These are phyloP conservation scores for Komagataella populi DNA, from an alignment of 805 yeast species.

Conservation along the genomic window DNA sequence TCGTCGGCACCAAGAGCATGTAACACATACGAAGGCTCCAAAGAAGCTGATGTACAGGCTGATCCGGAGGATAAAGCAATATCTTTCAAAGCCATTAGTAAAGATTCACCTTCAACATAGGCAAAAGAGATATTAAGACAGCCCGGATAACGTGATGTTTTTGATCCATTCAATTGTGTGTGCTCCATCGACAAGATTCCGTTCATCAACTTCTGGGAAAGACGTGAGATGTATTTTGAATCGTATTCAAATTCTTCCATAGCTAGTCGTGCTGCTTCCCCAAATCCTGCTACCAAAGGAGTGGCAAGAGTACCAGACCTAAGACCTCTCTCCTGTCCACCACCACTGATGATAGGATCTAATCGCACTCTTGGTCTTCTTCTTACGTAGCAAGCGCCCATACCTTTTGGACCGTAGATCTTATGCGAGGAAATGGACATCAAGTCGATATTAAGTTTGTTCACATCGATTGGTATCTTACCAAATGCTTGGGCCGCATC, in stretches of 20 bases:
- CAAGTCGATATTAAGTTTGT: conserved; percentile 83
- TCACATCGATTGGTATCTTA: conserved; percentile 84
- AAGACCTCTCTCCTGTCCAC: conserved; percentile 98
- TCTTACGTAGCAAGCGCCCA: conserved; percentile 90
- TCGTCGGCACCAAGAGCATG: conserved; percentile 97
- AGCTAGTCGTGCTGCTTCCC: conserved; percentile 91
- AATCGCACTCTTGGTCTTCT: conserved; percentile 97
- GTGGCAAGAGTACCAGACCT: conserved; percentile 96
- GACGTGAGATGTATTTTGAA: conserved; percentile 47
- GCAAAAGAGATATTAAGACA: conserved; percentile 97
- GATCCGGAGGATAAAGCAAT: conserved; percentile 94
- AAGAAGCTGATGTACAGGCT: conserved; percentile 96
- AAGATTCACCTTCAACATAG: conserved; percentile 94
- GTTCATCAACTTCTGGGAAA: conserved; percentile 60
- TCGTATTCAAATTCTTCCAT: conserved; percentile 63
- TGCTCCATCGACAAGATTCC: conserved; percentile 76
- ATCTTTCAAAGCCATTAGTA: conserved; percentile 94
- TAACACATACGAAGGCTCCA: conserved; percentile 93
- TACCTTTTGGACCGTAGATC: conserved; percentile 95
- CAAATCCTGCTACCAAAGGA: conserved; percentile 91
- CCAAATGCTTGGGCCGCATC: conserved; percentile 98
- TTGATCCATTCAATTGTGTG: conserved; percentile 82
- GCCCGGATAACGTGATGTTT: conserved; percentile 66
- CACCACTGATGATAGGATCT: conserved; percentile 91
- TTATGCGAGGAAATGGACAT: conserved; percentile 93